Evolutionary conservation across 495 filamentous ascomycete genomes (phyloP), one percentile per base, ranked within the genome.

Genomic region (Aspergillus coremiiformis): DNA sequence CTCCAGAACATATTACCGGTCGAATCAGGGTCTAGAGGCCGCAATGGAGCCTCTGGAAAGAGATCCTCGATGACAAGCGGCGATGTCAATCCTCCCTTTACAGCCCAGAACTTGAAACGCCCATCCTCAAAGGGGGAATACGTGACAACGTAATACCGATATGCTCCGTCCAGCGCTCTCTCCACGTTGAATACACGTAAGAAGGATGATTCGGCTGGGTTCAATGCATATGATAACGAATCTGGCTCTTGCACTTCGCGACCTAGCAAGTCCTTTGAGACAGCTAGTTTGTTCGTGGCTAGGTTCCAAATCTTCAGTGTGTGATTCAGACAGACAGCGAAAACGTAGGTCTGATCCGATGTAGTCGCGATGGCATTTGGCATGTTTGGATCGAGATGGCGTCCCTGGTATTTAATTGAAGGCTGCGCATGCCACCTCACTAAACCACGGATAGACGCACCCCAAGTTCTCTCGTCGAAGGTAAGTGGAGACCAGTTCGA

Each of bases 81-180:
- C 17, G 79, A 79, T 27, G 78, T 77, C 39, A 83, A 74, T 23
- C 83, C 78, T 14, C 84, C 80, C 50, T 78, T 76, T 3, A 90
- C 78, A 46, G 79, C 83, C 89, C 91, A 99, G 68, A 99, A 91
- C 67, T 96, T 97, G 79, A 99, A 96, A 56, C 90, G 83, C 21
- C 89, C 88, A 62, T 90, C 75, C 52, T 87, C 83, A 59, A 90
- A 75, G 8, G 93, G 90, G 27, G 90, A 95, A 65, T 89, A 96
- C 11, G 89, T 92, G 20, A 87, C 81, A 19, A 90, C 78, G 52
- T 87, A 78, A 57, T 89, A 89, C 39, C 77, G 72, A 51, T 88
- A 83, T 23, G 71, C 78, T 20, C 75, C 78, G 42, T 80, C 73
- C 26, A 75, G 61, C 11, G 72, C 69, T 41, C 73, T 67, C 44